Percentiles rank a stretch among this genome's conserved stretches.
phyloP scores from a whole-genome alignment of 345 rosid genomes.

The Salix caprea region DNA sequence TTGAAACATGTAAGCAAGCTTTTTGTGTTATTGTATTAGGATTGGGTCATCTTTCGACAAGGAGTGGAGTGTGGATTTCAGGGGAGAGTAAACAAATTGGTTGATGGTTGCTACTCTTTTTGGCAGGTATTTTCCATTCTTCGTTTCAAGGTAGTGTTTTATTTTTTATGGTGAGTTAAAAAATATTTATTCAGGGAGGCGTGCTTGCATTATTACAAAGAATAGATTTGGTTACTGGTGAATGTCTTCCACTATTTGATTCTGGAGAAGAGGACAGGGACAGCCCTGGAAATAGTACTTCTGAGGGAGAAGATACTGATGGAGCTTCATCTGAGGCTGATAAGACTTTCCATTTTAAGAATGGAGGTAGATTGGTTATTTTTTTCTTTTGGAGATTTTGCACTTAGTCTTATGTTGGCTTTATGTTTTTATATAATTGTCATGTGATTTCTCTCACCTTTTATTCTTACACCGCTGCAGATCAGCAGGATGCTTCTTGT shows the following conservation, averaged over 20 bases:
- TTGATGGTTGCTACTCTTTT: constrained; percentile 96
- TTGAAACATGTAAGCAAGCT: background rate
- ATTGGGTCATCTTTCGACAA: constrained; percentile 87
- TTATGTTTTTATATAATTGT: background rate
- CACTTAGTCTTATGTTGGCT: background rate
- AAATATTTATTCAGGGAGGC: constrained; percentile 57
- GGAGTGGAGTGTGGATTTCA: constrained; percentile 96
- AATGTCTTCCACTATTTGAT: constrained; percentile 12
- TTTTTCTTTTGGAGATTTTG: background rate
- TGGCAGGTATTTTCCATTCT: constrained; percentile 71
- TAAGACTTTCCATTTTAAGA: constrained; percentile 27
- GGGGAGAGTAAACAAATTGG: constrained; percentile 94
- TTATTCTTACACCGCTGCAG: constrained; percentile 16
- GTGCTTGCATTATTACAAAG: constrained; percentile 62
- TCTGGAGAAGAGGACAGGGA: constrained; percentile 24
- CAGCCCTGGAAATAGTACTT: constrained; percentile 18
- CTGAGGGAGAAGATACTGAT: constrained; percentile 42
- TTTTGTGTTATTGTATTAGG: constrained; percentile 33
- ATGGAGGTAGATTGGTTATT: constrained; percentile 33
- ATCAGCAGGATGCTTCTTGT: constrained; percentile 22
- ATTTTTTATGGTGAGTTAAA: constrained; percentile 13
- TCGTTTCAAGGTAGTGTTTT: background rate
- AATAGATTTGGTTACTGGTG: constrained; percentile 24
- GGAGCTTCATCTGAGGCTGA: constrained; percentile 25
- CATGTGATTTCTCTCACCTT: background rate